phyloP scores from a whole-genome alignment of 2,329 filamentous ascomycete species.

The Ophiostoma himal-ulmi region DNA sequence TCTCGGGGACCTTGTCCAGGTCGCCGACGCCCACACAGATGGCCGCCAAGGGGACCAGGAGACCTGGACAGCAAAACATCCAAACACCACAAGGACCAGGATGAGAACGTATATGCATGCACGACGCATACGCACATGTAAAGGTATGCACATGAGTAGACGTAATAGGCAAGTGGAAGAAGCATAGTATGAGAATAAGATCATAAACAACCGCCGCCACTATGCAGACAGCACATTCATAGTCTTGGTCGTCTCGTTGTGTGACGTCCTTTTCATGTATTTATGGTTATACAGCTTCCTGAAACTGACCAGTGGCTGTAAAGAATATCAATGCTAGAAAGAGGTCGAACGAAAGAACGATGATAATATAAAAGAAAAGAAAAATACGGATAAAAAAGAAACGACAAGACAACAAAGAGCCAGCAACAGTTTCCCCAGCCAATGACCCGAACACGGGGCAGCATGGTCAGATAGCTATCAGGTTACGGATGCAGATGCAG shows the following conservation, averaged over 20 bases:
- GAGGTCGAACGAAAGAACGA: not conserved
- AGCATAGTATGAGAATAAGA: not conserved
- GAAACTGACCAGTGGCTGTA: not conserved
- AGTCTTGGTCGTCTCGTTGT: not conserved
- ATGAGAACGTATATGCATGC: not conserved
- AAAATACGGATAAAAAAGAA: not conserved
- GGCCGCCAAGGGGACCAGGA: not conserved
- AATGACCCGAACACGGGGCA: not conserved
- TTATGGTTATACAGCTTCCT: not conserved
- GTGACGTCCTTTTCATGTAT: not conserved
- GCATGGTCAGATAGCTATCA: not conserved
- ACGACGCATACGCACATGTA: constrained; percentile 3
- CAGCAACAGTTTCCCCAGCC: not conserved
- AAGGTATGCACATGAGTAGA: not conserved
- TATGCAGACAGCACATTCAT: not conserved
- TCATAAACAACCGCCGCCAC: not conserved
- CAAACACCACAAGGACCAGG: not conserved
- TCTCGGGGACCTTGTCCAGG: not conserved
- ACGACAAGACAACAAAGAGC: not conserved
- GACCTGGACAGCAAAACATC: not conserved
- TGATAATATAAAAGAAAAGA: not conserved
- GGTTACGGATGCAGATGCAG: not conserved
- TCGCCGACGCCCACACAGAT: not conserved
- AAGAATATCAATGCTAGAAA: not conserved
- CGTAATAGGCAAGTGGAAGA: not conserved